Evolutionary conservation across 2,329 filamentous ascomycete genomes (phyloP).

Genomic region (Didymella keratinophila): DNA sequence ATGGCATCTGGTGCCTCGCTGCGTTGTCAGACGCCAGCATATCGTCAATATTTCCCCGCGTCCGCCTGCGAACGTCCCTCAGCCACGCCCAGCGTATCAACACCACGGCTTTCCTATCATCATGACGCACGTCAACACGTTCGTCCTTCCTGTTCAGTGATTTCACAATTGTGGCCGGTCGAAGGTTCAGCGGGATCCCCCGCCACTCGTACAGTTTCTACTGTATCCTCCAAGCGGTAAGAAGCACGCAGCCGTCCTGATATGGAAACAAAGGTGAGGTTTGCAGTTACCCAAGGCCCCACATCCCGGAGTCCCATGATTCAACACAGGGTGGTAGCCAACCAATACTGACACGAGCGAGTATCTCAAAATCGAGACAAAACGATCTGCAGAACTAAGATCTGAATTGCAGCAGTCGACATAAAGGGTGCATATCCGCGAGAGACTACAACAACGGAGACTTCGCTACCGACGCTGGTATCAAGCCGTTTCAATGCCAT

Average conservation of each 20-base stretch:
- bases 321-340: slow-evolving; percentile 2
- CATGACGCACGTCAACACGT: slow-evolving; percentile 17
- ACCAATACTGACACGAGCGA: slow-evolving; percentile 8
- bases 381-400: slow-evolving; percentile 14
- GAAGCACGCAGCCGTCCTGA: background rate
- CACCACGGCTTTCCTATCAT: slow-evolving; percentile 2
- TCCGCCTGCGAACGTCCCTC: slow-evolving; percentile 6
- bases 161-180: background rate
- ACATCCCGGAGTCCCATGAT: slow-evolving; percentile 9
- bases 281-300: slow-evolving; percentile 3
- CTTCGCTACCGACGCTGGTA: background rate
- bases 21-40: slow-evolving; percentile 26
- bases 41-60: slow-evolving; percentile 33
- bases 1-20: slow-evolving; percentile 23
- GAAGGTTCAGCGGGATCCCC: background rate
- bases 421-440: background rate
- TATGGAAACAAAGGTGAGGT: background rate
- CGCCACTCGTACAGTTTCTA: background rate
- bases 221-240: background rate
- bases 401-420: slow-evolving; percentile 5
- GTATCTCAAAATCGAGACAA: slow-evolving; percentile 8
- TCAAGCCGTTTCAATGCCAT: background rate
- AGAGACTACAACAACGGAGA: background rate
- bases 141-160: slow-evolving; percentile 1
- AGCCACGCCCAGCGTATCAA: slow-evolving; percentile 12